These are phyloP conservation scores for Beauveria scarabaeidicola DNA, from an alignment of 2,329 filamentous ascomycete species.

Conservation along the genomic window DNA sequence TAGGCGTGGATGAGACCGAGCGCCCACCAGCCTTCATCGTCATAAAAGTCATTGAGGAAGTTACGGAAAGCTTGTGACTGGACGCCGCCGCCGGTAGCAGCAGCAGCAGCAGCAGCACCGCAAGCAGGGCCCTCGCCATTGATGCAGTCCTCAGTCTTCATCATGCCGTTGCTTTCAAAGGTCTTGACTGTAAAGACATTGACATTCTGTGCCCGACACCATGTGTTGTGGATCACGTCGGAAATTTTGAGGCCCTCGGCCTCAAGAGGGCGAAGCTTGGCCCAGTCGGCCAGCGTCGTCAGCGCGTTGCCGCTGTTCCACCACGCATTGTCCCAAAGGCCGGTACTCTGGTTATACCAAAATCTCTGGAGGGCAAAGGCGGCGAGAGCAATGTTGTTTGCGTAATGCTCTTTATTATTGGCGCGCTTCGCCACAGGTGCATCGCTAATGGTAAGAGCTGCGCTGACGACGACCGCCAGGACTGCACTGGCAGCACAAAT, in stretches of 20 bases:
- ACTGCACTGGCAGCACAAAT: neutral
- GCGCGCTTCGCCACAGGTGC: neutral
- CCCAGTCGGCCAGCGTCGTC: constrained; percentile 52
- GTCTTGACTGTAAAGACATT: constrained; percentile 30
- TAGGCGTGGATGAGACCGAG: constrained; percentile 49
- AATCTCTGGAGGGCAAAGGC: constrained; percentile 7
- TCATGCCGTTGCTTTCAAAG: constrained; percentile 25
- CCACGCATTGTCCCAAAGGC: constrained; percentile 60
- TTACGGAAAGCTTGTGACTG: constrained; percentile 21
- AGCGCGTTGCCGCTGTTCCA: constrained; percentile 66
- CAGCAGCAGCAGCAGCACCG: neutral
- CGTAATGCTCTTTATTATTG: neutral
- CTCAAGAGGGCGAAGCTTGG: constrained; percentile 24
- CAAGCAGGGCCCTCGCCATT: constrained; percentile 12
- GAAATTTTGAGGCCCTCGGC: constrained; percentile 32
- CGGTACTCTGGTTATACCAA: constrained; percentile 53
- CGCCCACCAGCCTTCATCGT: constrained; percentile 57
- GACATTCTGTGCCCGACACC: constrained; percentile 34
- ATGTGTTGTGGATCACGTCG: constrained; percentile 36
- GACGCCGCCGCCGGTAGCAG: neutral
- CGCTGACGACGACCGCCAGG: neutral
- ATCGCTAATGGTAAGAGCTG: neutral
- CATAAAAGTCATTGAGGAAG: constrained; percentile 47
- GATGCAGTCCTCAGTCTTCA: constrained; percentile 30
- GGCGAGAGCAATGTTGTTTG: neutral